Conservation (phyloP, 768 basidiomycete species). For the Pisolithus microcarpus region DNA sequence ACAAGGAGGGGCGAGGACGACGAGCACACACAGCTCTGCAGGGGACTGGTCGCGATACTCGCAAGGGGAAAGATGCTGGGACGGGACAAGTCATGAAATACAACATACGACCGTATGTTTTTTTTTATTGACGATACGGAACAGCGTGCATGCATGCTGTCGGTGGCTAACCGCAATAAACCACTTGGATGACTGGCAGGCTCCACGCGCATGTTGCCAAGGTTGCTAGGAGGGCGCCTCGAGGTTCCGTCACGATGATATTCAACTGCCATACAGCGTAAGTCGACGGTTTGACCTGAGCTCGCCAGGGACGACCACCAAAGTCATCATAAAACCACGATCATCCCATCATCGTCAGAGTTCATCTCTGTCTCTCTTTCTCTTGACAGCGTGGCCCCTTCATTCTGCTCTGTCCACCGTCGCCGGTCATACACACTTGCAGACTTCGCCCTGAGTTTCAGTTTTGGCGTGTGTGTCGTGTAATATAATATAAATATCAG, state of each 20-base stretch:
- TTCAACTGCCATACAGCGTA: neutral
- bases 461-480: conserved; percentile 5
- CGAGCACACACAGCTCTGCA: too few species aligned
- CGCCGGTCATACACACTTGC: too few species aligned
- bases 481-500: conserved; percentile 8
- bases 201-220: neutral
- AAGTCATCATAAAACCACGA: neutral
- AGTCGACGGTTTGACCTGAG: neutral
- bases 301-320: neutral
- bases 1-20: neutral
- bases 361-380: neutral
- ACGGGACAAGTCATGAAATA: too few species aligned
- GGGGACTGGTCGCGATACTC: too few species aligned
- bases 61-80: too few species aligned
- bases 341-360: neutral
- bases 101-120: neutral
- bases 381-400: conserved; percentile 20
- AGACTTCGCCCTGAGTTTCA: conserved; percentile 26
- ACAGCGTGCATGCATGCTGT: neutral
- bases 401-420: conserved; percentile 7
- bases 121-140: neutral
- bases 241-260: neutral
- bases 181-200: neutral
- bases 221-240: neutral
- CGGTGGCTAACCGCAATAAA: neutral